Base-by-base conservation (phyloP, 148 eudicot species). In the Simmondsia chinensis region DNA sequence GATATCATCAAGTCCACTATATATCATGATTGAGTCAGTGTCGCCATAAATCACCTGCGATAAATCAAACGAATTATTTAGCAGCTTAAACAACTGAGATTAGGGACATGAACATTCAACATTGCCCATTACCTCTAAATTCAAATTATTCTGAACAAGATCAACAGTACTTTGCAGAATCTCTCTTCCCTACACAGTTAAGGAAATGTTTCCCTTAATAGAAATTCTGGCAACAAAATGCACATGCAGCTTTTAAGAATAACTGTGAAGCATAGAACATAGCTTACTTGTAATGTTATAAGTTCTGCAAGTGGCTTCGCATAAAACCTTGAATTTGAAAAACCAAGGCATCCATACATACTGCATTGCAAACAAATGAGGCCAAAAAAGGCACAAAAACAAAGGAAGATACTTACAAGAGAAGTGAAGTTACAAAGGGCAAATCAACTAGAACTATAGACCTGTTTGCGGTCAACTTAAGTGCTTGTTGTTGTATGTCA, bases 301-400 rank as follows among this genome's bases (percentile, higher is more conserved):
- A 86, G 77, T 61, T 93, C 99, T 17, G 99, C 99, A 17, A 93
- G 83, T 25, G 96, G 96, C 66, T 93, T 93, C 45, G 96, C 96
- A 69, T 77, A 93, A 66, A 93, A 93, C 70, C 99, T 79, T 54
- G 96, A 93, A 67, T 77, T 82, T 46, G 99, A 71, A 63, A 86
- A 93, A 42, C 99, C 99, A 45, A 93, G 69, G 68, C 99, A 93
- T 57, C 99, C 99, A 71, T 93, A 93, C 94, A 93, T 93, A 70
- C 99, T 93, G 82, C 65, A 74, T 17, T 25, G 39, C 27, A 38
- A 55, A 63, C 36, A 46, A 50, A 47, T 39, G n/a, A 50, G 16
- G 10, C 29, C 14, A 43, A 45, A 39, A 9, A 16, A 33, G 20
- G 11, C 7, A 18, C n/a, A 15, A 9, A 33, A 20, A 52, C 15